These are phyloP conservation scores for Caloboletus inedulis DNA, from an alignment of 1,284 basidiomycete genomes.

Conservation along the genomic window DNA sequence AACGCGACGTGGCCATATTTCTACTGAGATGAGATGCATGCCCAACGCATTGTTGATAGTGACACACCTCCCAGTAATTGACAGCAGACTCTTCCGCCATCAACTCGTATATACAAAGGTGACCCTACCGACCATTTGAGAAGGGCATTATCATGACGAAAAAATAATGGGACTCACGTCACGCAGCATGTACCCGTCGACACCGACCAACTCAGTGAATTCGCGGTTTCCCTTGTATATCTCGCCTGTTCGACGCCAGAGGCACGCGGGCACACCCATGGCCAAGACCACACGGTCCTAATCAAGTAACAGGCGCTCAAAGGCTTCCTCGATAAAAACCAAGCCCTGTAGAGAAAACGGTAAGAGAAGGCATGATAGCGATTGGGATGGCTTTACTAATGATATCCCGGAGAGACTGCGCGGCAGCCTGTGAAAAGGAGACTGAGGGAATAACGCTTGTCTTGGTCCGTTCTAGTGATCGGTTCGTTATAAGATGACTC, in stretches of 20 bases:
- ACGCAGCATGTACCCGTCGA: constrained; percentile 78
- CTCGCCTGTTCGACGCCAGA: constrained; percentile 96
- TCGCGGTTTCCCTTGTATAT: constrained; percentile 98
- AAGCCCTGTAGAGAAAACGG: constrained; percentile 57
- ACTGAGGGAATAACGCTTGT: background rate
- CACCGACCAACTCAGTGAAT: constrained; percentile 84
- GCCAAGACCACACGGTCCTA: constrained; percentile 95
- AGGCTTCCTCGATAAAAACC: constrained; percentile 97
- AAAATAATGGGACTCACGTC: constrained; percentile 59
- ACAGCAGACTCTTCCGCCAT: constrained; percentile 96
- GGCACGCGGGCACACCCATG: constrained; percentile 94
- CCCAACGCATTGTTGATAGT: background rate
- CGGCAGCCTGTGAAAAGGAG: constrained; percentile 64
- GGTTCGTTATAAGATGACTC: background rate
- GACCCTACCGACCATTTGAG: constrained; percentile 50
- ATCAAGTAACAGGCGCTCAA: constrained; percentile 91
- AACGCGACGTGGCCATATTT: constrained; percentile 96
- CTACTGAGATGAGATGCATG: constrained; percentile 35
- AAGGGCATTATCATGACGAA: constrained; percentile 1
- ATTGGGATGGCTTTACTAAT: constrained; percentile 37
- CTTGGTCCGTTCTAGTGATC: constrained; percentile 17
- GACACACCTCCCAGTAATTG: constrained; percentile 91
- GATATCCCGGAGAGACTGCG: constrained; percentile 86
- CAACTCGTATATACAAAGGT: constrained; percentile 94
- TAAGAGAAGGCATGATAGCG: background rate